These are phyloP conservation scores for Tephrocybe sp. DNA, from an alignment of 768 basidiomycete species.

Conservation along the genomic window DNA sequence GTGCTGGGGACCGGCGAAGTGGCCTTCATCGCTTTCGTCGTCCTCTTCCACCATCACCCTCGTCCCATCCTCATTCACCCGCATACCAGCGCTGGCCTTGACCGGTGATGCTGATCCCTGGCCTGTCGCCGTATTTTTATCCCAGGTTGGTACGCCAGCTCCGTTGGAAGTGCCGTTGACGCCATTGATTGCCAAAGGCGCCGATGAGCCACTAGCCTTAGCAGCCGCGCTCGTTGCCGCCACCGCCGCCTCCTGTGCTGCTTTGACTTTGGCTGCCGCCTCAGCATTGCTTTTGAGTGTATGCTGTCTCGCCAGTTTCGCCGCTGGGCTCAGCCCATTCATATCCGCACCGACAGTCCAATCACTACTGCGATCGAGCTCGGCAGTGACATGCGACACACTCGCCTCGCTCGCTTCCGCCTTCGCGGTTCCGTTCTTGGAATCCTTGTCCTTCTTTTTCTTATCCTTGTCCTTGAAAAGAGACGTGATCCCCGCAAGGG, in stretches of 20 bases:
- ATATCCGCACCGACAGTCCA: slow-evolving; percentile 60
- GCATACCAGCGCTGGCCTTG: slow-evolving; percentile 36
- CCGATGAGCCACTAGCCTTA: slow-evolving; percentile 29
- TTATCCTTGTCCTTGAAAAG: slow-evolving; percentile 89
- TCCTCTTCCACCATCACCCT: slow-evolving; percentile 69
- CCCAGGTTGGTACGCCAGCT: slow-evolving; percentile 67
- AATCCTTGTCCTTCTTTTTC: slow-evolving; percentile 48
- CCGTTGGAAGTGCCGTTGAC: slow-evolving; percentile 36
- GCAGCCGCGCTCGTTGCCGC: slow-evolving; percentile 31
- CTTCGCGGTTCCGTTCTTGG: slow-evolving; percentile 49
- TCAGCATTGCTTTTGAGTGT: slow-evolving; percentile 88
- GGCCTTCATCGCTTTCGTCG: slow-evolving; percentile 56
- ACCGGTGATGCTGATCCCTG: slow-evolving; percentile 47
- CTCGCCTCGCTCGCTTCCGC: slow-evolving; percentile 61
- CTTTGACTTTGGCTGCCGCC: slow-evolving; percentile 66
- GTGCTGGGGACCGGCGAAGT: slow-evolving; percentile 39
- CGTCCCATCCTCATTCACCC: slow-evolving; percentile 66
- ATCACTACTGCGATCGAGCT: slow-evolving; percentile 71
- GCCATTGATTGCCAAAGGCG: slow-evolving; percentile 17
- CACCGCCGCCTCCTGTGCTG: slow-evolving; percentile 48
- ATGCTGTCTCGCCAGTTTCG: slow-evolving; percentile 86
- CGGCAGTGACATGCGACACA: slow-evolving; percentile 81
- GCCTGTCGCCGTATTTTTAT: slow-evolving; percentile 74
- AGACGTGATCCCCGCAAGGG: slow-evolving; percentile 87
- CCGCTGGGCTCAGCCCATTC: slow-evolving; percentile 86